Conservation (phyloP, 306 rosid species). For the Cucumis melo region DNA sequence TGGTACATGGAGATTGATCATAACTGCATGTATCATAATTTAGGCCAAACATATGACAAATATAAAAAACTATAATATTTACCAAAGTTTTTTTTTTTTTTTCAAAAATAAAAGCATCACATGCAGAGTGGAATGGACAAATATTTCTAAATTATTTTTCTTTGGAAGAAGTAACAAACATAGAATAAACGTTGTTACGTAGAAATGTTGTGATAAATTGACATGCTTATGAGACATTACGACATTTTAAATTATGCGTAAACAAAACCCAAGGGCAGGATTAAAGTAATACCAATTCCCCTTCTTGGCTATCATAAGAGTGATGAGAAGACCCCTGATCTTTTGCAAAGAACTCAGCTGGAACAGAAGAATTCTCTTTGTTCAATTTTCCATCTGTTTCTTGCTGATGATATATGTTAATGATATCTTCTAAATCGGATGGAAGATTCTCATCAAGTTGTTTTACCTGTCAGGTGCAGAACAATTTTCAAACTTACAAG, state of each 20-base stretch:
- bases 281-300: slow-evolving; percentile 14
- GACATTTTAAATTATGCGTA: background rate
- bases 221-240: background rate
- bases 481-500: slow-evolving; percentile 19
- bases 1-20: background rate
- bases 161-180: background rate
- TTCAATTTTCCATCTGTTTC: slow-evolving; percentile 15
- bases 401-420: slow-evolving; percentile 21
- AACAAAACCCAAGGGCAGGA: background rate
- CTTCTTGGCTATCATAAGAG: slow-evolving; percentile 9
- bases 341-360: background rate
- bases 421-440: slow-evolving; percentile 34
- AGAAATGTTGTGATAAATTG: background rate
- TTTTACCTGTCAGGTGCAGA: slow-evolving; percentile 37
- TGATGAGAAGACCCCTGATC: slow-evolving; percentile 9
- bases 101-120: background rate
- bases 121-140: background rate
- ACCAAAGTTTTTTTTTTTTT: background rate
- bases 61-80: background rate
- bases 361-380: slow-evolving; percentile 6
- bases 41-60: background rate
- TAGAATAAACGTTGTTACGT: background rate
- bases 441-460: slow-evolving; percentile 52
- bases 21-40: background rate
- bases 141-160: background rate